Evolutionary conservation across 306 rosid species (phyloP).

Genomic region (Cucurbita ficifolia): DNA sequence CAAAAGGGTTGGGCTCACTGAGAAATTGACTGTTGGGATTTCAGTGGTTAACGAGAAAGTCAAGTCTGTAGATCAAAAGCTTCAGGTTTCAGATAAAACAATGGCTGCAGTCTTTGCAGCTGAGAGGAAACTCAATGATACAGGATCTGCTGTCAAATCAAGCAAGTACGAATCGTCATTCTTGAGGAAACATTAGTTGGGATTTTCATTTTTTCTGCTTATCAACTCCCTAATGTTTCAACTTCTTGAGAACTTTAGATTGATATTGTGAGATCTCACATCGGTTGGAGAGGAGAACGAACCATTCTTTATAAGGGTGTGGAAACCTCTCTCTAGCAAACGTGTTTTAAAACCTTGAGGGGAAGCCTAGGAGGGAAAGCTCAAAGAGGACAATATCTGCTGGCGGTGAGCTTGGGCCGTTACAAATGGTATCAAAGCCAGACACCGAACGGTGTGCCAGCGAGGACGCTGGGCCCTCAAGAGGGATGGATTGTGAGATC

Average conservation of each 20-base stretch:
- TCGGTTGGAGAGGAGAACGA: no score
- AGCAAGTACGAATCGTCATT: constrained; percentile 46
- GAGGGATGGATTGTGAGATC: no score
- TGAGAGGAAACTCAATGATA: constrained; percentile 71
- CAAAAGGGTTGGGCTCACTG: constrained; percentile 65
- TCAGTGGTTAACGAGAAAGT: constrained; percentile 84
- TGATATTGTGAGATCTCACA: no score
- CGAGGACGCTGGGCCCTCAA: no score
- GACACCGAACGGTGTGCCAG: no score
- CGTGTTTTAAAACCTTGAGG: no score
- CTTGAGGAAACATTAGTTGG: neutral
- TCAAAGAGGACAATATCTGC: no score
- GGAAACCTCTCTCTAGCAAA: no score
- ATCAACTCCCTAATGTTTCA: neutral
- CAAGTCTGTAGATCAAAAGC: constrained; percentile 69
- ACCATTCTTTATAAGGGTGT: no score
- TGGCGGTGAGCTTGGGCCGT: no score
- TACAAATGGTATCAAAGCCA: no score
- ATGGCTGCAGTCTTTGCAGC: constrained; percentile 88
- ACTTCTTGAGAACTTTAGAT: neutral
- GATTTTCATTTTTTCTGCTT: neutral
- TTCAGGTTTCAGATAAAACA: constrained; percentile 84
- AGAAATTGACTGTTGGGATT: constrained; percentile 68
- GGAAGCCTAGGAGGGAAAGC: no score
- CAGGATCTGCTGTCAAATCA: constrained; percentile 90